A percentile compares a stretch with the other conserved stretches of the same genome.
These are phyloP conservation scores for Magnaporthales sp. DNA, from an alignment of 2,329 filamentous ascomycete species.

Conservation along the genomic window DNA sequence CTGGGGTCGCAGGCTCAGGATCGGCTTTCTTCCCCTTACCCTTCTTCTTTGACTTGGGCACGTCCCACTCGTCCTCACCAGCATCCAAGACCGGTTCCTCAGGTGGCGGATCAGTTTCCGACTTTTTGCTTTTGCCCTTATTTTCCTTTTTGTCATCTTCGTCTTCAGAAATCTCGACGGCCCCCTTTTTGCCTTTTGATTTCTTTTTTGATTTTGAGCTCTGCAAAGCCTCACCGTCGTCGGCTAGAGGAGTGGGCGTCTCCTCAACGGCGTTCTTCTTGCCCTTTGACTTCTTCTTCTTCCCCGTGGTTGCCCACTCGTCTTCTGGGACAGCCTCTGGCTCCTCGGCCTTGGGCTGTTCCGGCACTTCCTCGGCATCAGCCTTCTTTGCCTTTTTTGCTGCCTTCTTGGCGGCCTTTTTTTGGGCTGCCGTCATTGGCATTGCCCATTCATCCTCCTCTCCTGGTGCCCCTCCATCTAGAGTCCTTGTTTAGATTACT, in stretches of 20 bases:
- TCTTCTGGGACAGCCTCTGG: background rate
- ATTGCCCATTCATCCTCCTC: background rate
- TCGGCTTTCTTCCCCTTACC: background rate
- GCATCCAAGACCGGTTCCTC: background rate
- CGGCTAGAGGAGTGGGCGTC: background rate
- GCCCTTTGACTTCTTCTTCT: slow-evolving; percentile 5
- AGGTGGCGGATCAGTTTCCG: background rate
- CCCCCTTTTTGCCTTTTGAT: background rate
- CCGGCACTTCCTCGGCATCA: background rate
- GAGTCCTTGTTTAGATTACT: background rate
- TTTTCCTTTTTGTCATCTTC: slow-evolving; percentile 4
- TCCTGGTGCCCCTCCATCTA: background rate
- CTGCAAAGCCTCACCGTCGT: background rate
- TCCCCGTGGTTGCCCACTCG: background rate
- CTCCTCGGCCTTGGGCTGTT: background rate
- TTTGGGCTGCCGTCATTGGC: background rate
- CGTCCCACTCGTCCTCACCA: background rate
- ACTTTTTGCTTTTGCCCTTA: slow-evolving; percentile 8
- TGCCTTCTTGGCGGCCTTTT: slow-evolving; percentile 3
- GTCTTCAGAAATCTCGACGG: background rate
- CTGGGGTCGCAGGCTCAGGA: background rate
- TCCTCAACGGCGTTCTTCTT: slow-evolving; percentile 2
- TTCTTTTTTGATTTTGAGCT: background rate
- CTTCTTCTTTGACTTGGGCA: background rate
- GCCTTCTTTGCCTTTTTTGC: slow-evolving; percentile 3